Evolutionary conservation across 1,139 yeast species (phyloP), one percentile per base, ranked within the genome.

Genomic region (Pichia norvegensis): DNA sequence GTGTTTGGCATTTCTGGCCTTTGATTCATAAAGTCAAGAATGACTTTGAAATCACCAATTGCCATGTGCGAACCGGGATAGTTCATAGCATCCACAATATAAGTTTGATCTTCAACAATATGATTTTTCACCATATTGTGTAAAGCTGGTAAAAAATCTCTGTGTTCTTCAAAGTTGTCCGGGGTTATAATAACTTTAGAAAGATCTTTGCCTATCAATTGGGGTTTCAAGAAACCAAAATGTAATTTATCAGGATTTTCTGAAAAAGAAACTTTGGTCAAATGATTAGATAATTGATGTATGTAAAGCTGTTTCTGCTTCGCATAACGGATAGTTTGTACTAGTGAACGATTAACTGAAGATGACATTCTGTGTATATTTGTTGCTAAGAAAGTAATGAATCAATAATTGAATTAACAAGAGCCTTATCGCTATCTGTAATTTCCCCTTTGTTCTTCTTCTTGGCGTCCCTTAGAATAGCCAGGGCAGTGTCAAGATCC

Each of bases 1-100:
- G 79, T 79, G 56, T 82, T 83, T 51, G 81, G 87, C 5, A 83
- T 76, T 22, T 81, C 85, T 0, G 94, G 88, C 20, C 78, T 73
- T 47, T 94, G 70, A 13, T 85, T 85, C 60, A 59, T 59, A 52
- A 75, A 78, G 22, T 76, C 67, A 1, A 94, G 90, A 2, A 79
- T 72, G 45, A 73, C 77, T 49, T 94, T 69, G 52, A 81, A 70
- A 59, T 85, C 95, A 55, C 78, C 82, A 39, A 85, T 73, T 7
- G 88, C 86, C 82, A 83, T 79, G 62, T 65, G 80, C 0, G 74
- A 65, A 38, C 69, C 62, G 21, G 75, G 73, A 56, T 76, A 81
- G 33, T 76, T 74, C 6, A 78, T 72, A 1, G 88, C 86, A 50
- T 83, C 81, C 58, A 81, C 67, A 25, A 72, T 67, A 60, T 78